Evolutionary conservation across 2,329 filamentous ascomycete genomes (phyloP).

Genomic region (Aspergillus terreus): DNA sequence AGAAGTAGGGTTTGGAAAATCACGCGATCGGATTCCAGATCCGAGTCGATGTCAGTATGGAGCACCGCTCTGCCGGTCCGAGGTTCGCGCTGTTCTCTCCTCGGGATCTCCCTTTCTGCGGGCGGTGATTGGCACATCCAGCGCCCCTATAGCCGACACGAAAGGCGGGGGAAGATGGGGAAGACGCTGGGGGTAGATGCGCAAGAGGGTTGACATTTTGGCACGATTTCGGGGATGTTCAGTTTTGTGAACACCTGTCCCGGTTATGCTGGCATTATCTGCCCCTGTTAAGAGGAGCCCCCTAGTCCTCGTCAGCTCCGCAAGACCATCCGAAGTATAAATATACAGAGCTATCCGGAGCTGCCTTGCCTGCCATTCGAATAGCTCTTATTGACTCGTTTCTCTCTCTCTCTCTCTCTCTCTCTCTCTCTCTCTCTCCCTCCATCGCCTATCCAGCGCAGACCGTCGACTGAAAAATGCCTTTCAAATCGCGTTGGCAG

Average conservation of each 20-base stretch:
- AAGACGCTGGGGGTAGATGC: neutral
- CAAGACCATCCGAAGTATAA: neutral
- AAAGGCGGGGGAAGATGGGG: neutral
- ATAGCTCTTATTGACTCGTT: neutral
- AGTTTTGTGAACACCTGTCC: neutral
- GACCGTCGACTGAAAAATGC: constrained; percentile 36
- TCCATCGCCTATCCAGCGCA: neutral
- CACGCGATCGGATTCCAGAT: too few species aligned
- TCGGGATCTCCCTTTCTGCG: neutral
- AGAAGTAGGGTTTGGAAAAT: too few species aligned
- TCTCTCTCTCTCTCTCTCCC: neutral
- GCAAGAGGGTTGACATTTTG: neutral
- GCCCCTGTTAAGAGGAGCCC: neutral
- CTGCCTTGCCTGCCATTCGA: neutral
- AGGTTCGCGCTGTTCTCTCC: neutral
- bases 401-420: neutral
- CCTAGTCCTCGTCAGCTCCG: neutral
- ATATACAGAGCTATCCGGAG: neutral
- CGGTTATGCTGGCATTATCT: neutral
- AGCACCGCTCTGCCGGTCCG: neutral
- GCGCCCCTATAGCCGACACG: neutral
- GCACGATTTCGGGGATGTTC: neutral
- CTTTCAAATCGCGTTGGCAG: constrained; percentile 50
- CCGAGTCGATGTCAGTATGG: too few species aligned
- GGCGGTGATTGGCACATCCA: neutral